phyloP scores from a whole-genome alignment of 768 basidiomycete species.

The Calocybe cyanea region DNA sequence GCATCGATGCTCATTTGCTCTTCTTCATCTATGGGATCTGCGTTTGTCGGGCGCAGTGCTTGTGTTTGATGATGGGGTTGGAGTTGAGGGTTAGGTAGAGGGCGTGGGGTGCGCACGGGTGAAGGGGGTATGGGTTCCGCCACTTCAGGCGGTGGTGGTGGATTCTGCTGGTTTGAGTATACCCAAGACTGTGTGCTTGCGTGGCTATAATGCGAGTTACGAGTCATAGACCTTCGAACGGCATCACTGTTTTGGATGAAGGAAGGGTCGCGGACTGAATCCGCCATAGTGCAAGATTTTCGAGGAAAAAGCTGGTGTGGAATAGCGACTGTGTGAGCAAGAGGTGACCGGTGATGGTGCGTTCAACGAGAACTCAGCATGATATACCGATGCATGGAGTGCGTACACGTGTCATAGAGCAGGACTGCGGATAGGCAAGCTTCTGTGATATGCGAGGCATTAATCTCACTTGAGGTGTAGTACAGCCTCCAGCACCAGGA shows the following conservation, averaged over 20 bases:
- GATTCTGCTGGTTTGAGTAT: slow-evolving; percentile 28
- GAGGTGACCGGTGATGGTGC: not conserved
- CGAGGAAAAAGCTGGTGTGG: not conserved
- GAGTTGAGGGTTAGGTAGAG: slow-evolving; percentile 27
- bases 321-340: slow-evolving; percentile 3
- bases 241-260: slow-evolving; percentile 13
- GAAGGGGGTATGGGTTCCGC: slow-evolving; percentile 12
- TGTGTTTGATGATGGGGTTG: slow-evolving; percentile 11
- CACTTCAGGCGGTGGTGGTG: slow-evolving; percentile 24
- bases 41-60: slow-evolving; percentile 16
- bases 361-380: not conserved
- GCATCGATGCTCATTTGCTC: slow-evolving; percentile 26
- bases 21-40: slow-evolving; percentile 23
- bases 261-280: slow-evolving; percentile 14
- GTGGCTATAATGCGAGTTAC: slow-evolving; percentile 19
- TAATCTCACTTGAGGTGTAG: no score
- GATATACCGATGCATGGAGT: not conserved
- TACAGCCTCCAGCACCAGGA: no score
- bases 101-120: slow-evolving; percentile 23
- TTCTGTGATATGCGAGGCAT: no score
- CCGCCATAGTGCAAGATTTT: slow-evolving; percentile 4
- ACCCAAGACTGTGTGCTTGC: slow-evolving; percentile 37
- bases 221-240: slow-evolving; percentile 16
- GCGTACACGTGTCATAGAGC: not conserved
- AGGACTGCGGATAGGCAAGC: no score